A percentile compares a stretch with the other conserved stretches of the same genome.
These are phyloP conservation scores for Fusarium neocosmosporiellum DNA, from an alignment of 2,329 filamentous ascomycete genomes.

Conservation along the genomic window DNA sequence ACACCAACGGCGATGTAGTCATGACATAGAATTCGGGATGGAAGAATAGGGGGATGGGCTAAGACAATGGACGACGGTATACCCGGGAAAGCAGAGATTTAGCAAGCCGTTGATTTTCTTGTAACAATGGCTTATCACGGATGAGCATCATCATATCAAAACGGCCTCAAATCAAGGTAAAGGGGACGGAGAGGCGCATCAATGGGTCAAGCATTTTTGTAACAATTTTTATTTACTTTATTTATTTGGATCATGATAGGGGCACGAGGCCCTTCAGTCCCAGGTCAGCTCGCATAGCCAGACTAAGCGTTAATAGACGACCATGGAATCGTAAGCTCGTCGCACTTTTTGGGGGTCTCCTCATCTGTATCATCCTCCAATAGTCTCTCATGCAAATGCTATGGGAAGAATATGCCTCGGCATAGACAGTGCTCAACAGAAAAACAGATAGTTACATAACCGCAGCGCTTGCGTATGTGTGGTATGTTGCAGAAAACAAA, in stretches of 20 bases:
- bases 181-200: neutral
- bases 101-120: conserved; percentile 19
- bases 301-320: conserved; percentile 16
- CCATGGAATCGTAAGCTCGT: conserved; percentile 19
- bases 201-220: conserved; percentile 9
- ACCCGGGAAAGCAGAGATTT: conserved; percentile 29
- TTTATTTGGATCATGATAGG: conserved; percentile 3
- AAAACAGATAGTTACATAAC: neutral
- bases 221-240: conserved; percentile 17
- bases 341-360: conserved; percentile 15
- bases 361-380: neutral
- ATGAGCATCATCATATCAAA: conserved; percentile 7
- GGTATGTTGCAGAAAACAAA: neutral
- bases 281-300: conserved; percentile 10
- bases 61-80: conserved; percentile 12
- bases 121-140: conserved; percentile 18
- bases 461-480: conserved; percentile 1
- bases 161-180: conserved; percentile 6
- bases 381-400: conserved; percentile 2
- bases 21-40: conserved; percentile 43
- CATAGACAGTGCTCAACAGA: neutral
- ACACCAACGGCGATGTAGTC: conserved; percentile 57
- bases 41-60: neutral
- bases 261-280: conserved; percentile 2
- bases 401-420: neutral